Base-by-base conservation (phyloP, 495 filamentous ascomycete species). In the Polyplosphaeria fusca region DNA sequence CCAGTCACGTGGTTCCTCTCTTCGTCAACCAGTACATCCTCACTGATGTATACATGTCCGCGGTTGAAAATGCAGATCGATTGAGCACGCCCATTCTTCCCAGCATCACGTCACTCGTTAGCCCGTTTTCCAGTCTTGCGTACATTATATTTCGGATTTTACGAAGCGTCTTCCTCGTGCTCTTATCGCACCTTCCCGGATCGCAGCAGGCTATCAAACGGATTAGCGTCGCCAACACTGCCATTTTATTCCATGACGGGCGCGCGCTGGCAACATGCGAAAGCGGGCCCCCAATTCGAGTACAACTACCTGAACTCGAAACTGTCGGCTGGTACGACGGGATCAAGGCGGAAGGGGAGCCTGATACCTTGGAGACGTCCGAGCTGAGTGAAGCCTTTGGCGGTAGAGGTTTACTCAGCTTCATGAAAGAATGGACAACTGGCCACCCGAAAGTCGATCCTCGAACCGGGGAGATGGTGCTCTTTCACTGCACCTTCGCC, bases 281-380 rank as follows among this genome's bases (percentile, higher is more conserved):
- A 64, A 84, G 78, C 50, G 84, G 84, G 2, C 82, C 83, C 22
- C 83, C 84, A 0, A 82, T 87, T 61, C 71, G 82, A 37, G 68
- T 86, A 35, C 67, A 78, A 28, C 68, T 86, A 13, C 84, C 84
- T 13, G 67, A 71, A 2, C 63, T 87, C 26, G 76, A 84, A 28
- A 86, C 84, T 0, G 66, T 86, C 16, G 84, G 83, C 11, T 87
- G 84, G 83, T 87, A 75, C 66, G 77, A 85, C 68, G 83, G 83
- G 2, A 57, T 61, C 25, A 69, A 39, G 19, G 75, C 74, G 20
- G 74, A 82, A 55, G 76, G 78, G 3, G 79, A 83, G 55, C 19
- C 22, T 5, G 37, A 35, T 37, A 27, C 5, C 41, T 53, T 22
- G 58, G 58, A 19, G 44, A 61, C 0, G 52, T 37, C 56, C 20